A percentile compares a stretch with the other conserved stretches of the same genome.
Conservation (phyloP, 2,329 filamentous ascomycete genomes). For the Scorias spongiosa region DNA sequence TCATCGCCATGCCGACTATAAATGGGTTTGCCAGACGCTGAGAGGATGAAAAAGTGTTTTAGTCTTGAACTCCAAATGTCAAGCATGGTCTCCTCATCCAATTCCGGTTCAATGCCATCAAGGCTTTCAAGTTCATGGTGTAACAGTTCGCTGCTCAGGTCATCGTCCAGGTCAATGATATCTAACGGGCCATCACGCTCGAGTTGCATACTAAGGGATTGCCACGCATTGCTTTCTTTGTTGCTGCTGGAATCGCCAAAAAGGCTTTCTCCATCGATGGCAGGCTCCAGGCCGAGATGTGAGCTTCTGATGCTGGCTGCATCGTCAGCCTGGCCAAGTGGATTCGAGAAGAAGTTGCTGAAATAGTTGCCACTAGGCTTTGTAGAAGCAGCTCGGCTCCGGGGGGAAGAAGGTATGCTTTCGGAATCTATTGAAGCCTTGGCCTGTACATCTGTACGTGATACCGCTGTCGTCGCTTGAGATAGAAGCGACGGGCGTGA, state of each 20-base stretch:
- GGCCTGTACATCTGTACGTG: conserved; percentile 65
- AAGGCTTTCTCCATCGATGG: conserved; percentile 66
- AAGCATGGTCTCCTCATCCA: conserved; percentile 44
- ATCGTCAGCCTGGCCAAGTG: conserved; percentile 40
- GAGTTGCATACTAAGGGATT: conserved; percentile 47
- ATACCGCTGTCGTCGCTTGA: conserved; percentile 71
- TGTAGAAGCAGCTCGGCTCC: conserved; percentile 21
- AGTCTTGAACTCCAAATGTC: conserved; percentile 75
- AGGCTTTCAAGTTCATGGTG: conserved; percentile 64
- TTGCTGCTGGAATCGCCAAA: conserved; percentile 54
- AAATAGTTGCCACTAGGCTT: conserved; percentile 16
- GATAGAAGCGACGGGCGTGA: conserved; percentile 33
- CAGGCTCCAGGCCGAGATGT: conserved; percentile 45
- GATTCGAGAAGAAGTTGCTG: conserved; percentile 12
- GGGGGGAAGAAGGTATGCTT: conserved; percentile 11
- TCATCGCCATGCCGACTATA: conserved; percentile 91
- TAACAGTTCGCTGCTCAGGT: conserved; percentile 47
- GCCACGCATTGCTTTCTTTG: conserved; percentile 53
- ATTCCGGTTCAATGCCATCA: conserved; percentile 40
- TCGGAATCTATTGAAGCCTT: conserved; percentile 49
- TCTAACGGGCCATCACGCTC: conserved; percentile 45
- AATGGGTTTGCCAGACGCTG: conserved; percentile 90
- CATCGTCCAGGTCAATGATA: conserved; percentile 27
- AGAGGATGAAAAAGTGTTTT: conserved; percentile 95
- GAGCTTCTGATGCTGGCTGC: conserved; percentile 52